Percentiles rank a stretch among this genome's conserved stretches.
Evolutionary conservation across 768 basidiomycete genomes (phyloP).

Genomic region (Agaricus blazei): DNA sequence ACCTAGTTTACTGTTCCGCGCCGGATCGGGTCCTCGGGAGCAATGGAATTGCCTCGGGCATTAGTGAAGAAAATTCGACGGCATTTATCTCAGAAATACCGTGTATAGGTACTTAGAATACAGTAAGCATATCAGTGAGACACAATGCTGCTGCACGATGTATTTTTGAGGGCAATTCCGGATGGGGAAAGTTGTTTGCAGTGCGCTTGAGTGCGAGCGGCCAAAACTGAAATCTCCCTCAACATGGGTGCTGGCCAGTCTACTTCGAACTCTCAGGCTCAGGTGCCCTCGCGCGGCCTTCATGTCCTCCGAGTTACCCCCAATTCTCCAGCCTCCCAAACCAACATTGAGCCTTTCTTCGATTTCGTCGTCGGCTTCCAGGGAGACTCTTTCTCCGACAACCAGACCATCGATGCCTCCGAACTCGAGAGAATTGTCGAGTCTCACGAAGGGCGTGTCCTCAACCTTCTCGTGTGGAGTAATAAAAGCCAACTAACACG

Average conservation of each 20-base stretch:
- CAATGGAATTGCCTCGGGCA: too few relatives aligned
- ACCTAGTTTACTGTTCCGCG: too few relatives aligned
- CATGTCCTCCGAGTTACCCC: constrained; percentile 91
- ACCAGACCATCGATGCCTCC: constrained; percentile 57
- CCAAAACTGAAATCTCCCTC: background rate
- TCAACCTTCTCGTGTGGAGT: constrained; percentile 80
- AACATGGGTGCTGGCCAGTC: constrained; percentile 76
- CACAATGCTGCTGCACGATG: too few relatives aligned
- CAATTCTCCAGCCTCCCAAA: constrained; percentile 81
- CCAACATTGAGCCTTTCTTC: constrained; percentile 87
- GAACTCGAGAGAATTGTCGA: constrained; percentile 81
- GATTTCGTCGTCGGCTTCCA: constrained; percentile 95
- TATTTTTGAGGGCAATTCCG: too few relatives aligned
- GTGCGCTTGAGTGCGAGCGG: too few relatives aligned
- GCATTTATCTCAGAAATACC: too few relatives aligned
- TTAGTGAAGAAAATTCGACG: too few relatives aligned
- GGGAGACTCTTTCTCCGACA: constrained; percentile 51
- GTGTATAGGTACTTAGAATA: too few relatives aligned
- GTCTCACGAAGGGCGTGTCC: constrained; percentile 62
- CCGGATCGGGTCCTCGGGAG: too few relatives aligned
- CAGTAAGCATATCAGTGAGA: too few relatives aligned
- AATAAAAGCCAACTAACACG: constrained; percentile 70
- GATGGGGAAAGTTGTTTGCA: too few relatives aligned
- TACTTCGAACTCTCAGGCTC: constrained; percentile 33
- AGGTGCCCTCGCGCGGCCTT: constrained; percentile 58